A percentile compares a stretch with the other conserved stretches of the same genome.
Evolutionary conservation across 495 filamentous ascomycete species (phyloP).

Genomic region (Penicillium atrosanguineum): DNA sequence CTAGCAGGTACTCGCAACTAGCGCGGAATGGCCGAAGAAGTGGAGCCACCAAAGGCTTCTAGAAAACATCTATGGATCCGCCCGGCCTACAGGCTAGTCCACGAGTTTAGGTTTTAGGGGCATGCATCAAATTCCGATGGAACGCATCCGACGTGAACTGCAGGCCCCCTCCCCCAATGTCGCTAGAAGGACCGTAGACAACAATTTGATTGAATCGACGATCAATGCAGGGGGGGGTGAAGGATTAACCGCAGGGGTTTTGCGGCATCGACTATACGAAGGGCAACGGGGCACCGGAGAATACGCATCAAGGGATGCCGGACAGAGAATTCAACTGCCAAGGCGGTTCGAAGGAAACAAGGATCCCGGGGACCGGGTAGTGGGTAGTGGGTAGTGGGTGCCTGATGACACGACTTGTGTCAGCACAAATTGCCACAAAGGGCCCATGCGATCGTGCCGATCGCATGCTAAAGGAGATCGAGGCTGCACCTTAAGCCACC

Average conservation of each 20-base stretch:
- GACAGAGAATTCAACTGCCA: neutral
- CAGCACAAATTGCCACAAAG: neutral
- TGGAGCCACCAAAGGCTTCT: conserved; percentile 6
- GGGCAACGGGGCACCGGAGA: too few species aligned
- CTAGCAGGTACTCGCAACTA: neutral
- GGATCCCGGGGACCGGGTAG: neutral
- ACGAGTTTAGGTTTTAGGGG: conserved; percentile 7
- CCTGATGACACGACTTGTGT: neutral
- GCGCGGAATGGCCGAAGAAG: neutral
- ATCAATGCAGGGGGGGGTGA: neutral
- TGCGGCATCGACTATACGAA: too few species aligned
- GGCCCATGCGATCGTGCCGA: neutral
- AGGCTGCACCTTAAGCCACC: neutral
- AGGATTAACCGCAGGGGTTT: too few species aligned
- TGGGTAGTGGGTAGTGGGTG: neutral
- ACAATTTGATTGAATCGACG: neutral
- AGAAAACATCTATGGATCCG: conserved; percentile 6
- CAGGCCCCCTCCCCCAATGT: neutral
- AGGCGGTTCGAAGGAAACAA: neutral
- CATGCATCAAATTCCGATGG: neutral
- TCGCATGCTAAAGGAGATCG: neutral
- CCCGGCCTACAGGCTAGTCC: conserved; percentile 2
- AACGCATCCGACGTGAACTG: neutral
- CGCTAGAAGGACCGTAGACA: neutral
- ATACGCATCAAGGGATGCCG: neutral